Evolutionary conservation across 2,329 filamentous ascomycete species (phyloP), one percentile per base, ranked within the genome.

Genomic region (Ascochyta lentis): DNA sequence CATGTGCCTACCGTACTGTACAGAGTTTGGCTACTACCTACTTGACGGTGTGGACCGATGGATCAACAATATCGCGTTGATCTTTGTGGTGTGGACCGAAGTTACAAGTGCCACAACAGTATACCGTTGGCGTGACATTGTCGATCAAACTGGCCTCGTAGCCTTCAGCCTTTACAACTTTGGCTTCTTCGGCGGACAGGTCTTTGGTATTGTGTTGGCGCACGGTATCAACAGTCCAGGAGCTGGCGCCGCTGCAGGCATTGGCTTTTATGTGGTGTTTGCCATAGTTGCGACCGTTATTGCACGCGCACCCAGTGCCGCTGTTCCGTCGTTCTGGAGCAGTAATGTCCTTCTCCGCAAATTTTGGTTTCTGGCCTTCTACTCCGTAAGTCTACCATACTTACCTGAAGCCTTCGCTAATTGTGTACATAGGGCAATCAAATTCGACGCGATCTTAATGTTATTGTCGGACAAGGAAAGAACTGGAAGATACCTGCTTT

Each of bases 401-500:
- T 13, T 2, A 1, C 10, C 26, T 4, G 12, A 33, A 6, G 10
- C 3, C 15, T 29, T 5, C 6, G 16, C 50, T 58, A 34, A 58
- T 9, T 19, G 2, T 27, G 12, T 23, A 24, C 4, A 43, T 47
- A 84, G 81, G 83, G 82, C 44, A 82, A 85, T 58, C 84, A 85
- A 75, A 77, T 86, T 19, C 77, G 80, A 31, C 78, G 78, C 24
- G 83, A 86, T 60, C 78, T 86, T 23, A 86, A 86, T 56, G 64
- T 79, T 4, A 80, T 84, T 27, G 79, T 86, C 22, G 83, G 80
- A 8, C 75, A 73, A 3, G 82, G 81, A 46, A 80, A 79, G 34
- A 86, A 86, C 69, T 86, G 83, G 84, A 78, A 69, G 3, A 84
- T 86, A 23, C 83, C 84, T 0, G 55, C 62, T 48, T 81, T 84